Conservation (phyloP, 129 eudicot genomes). For the Solidago caesia region DNA sequence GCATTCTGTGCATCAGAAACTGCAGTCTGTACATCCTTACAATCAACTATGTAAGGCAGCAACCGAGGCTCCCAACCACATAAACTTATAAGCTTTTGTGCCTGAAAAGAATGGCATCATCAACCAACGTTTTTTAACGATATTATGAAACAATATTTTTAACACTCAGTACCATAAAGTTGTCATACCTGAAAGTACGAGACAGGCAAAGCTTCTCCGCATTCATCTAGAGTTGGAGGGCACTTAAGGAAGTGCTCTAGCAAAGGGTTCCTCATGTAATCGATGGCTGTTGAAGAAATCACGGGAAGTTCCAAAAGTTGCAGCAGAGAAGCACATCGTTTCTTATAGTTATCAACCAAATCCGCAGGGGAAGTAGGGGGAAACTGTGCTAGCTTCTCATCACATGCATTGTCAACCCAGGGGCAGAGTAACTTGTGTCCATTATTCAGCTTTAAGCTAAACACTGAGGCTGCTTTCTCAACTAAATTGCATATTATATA, state of each 20-base stretch:
- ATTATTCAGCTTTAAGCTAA: slow-evolving; percentile 86
- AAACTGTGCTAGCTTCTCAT: slow-evolving; percentile 72
- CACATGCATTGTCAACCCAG: slow-evolving; percentile 86
- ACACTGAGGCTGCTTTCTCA: slow-evolving; percentile 89
- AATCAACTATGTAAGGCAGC: slow-evolving; percentile 80
- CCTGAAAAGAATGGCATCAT: slow-evolving; percentile 48
- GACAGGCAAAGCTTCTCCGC: slow-evolving; percentile 40
- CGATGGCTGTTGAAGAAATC: slow-evolving; percentile 50
- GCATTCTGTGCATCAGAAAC: slow-evolving; percentile 28
- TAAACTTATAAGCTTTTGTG: slow-evolving; percentile 75
- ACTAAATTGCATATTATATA: slow-evolving; percentile 41
- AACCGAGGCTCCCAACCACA: slow-evolving; percentile 94
- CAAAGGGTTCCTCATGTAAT: slow-evolving; percentile 60
- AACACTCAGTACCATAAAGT: slow-evolving; percentile 7
- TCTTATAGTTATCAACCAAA: slow-evolving; percentile 71
- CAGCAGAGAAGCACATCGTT: slow-evolving; percentile 50
- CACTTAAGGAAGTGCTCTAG: slow-evolving; percentile 60
- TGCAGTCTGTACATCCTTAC: slow-evolving; percentile 36
- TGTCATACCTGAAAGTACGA: slow-evolving; percentile 69
- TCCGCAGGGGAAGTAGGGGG: slow-evolving; percentile 54
- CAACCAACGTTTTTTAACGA: slow-evolving; percentile 13
- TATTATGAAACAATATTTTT: slow-evolving; percentile 3
- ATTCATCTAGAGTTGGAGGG: slow-evolving; percentile 46
- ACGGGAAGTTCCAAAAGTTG: slow-evolving; percentile 81
- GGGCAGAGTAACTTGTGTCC: slow-evolving; percentile 92